Evolutionary conservation across 805 yeast species (phyloP).

Genomic region (Wickerhamomyces alni): DNA sequence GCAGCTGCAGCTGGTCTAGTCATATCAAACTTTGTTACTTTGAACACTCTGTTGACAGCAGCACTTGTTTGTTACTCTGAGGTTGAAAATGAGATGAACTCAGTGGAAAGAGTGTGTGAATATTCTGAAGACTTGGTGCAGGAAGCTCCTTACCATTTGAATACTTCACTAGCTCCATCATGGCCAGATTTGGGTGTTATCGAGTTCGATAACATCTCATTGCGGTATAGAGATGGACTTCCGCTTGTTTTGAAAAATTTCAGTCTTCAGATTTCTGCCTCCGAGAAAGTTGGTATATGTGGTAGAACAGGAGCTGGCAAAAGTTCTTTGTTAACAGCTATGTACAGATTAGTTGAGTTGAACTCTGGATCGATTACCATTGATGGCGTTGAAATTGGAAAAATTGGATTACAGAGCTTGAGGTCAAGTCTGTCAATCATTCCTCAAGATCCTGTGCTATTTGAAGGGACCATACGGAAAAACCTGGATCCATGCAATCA

Average conservation of each 20-base stretch:
- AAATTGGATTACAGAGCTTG: constrained; percentile 56
- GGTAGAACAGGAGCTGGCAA: constrained; percentile 69
- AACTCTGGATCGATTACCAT: constrained; percentile 50
- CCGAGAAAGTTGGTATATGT: constrained; percentile 53
- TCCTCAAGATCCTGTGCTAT: constrained; percentile 79
- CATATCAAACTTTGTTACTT: constrained; percentile 49
- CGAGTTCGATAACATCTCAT: constrained; percentile 39
- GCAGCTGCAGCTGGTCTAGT: constrained; percentile 65
- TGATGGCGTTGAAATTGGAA: constrained; percentile 60
- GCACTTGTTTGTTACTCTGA: constrained; percentile 58
- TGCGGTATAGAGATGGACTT: constrained; percentile 46
- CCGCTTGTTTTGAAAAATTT: constrained; percentile 41
- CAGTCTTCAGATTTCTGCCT: constrained; percentile 34
- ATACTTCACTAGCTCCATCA: constrained; percentile 13
- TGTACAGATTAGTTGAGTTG: constrained; percentile 57
- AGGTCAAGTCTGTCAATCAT: constrained; percentile 64
- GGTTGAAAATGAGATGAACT: constrained; percentile 56
- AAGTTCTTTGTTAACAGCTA: constrained; percentile 53
- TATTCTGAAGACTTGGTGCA: constrained; percentile 59
- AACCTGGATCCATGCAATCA: constrained; percentile 69
- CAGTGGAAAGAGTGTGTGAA: constrained; percentile 65
- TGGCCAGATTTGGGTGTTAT: constrained; percentile 44
- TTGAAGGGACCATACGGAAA: constrained; percentile 62
- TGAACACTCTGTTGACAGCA: constrained; percentile 47
- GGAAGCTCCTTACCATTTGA: constrained; percentile 56